Percentiles rank a stretch among this genome's conserved stretches.
Evolutionary conservation across 1,139 yeast species (phyloP).

Genomic region (Taiozyma sp.): DNA sequence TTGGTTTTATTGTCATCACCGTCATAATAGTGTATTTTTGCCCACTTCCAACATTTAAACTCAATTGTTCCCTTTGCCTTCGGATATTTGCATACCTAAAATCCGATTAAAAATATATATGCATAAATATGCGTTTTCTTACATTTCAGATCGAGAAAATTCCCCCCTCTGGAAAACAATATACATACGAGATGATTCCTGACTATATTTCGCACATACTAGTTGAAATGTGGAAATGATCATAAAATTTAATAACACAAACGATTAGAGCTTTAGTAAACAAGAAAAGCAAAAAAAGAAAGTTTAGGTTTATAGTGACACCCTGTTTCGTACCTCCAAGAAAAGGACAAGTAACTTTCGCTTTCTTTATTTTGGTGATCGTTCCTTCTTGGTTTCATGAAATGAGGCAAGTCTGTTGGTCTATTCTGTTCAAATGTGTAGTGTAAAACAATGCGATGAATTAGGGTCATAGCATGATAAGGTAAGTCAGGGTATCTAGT

Average conservation of each 20-base stretch:
- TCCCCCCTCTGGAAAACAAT: neutral
- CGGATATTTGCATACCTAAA: neutral
- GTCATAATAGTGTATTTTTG: neutral
- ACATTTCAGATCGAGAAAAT: conserved; percentile 2
- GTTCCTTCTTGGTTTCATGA: neutral
- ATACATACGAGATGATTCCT: neutral
- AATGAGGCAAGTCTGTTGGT: neutral
- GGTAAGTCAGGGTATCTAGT: neutral
- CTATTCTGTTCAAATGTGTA: neutral
- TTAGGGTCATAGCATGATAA: neutral
- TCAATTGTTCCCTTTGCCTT: neutral
- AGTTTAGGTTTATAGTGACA: neutral
- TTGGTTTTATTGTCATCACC: no score
- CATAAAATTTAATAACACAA: neutral
- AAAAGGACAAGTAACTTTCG: no score
- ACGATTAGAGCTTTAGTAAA: neutral
- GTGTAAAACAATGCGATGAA: neutral
- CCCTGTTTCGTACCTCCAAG: neutral
- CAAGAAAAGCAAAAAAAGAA: neutral
- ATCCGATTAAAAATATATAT: neutral
- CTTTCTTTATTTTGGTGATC: neutral
- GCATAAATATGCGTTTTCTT: neutral
- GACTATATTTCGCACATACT: neutral
- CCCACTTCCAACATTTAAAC: neutral
- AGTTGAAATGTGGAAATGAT: neutral